These are phyloP conservation scores for Hemerocallis citrina DNA, from an alignment of 106 monocot species.

Conservation along the genomic window DNA sequence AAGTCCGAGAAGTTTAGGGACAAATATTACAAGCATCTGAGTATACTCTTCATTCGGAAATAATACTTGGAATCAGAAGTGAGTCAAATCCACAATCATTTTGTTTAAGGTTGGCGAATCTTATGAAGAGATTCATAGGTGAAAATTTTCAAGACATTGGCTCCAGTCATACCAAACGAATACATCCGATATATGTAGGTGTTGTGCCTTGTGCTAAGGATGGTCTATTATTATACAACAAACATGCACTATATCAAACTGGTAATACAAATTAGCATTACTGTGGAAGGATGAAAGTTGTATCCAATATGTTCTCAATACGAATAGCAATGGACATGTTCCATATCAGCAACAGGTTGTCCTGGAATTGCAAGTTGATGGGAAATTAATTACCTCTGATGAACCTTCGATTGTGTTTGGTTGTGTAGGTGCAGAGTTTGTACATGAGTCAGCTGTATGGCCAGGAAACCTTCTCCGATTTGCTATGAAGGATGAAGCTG, in stretches of 20 bases:
- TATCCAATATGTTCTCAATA: conserved; percentile 91
- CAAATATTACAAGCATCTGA: too few relatives aligned
- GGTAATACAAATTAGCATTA: conserved; percentile 80
- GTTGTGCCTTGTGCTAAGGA: too few relatives aligned
- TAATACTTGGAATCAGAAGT: too few relatives aligned
- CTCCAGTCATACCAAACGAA: too few relatives aligned
- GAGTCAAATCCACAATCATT: too few relatives aligned
- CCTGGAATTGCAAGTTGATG: conserved; percentile 87
- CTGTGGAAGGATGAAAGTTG: conserved; percentile 92
- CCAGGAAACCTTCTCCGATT: conserved; percentile 68
- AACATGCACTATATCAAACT: conserved; percentile 89
- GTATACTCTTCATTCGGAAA: too few relatives aligned
- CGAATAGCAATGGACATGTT: conserved; percentile 74
- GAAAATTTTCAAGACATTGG: too few relatives aligned
- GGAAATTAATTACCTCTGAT: conserved; percentile 79
- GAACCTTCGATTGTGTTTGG: conserved; percentile 81
- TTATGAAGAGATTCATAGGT: too few relatives aligned
- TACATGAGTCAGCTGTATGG: conserved; percentile 43
- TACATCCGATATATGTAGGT: too few relatives aligned
- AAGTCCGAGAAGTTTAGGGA: too few relatives aligned
- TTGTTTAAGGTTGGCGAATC: too few relatives aligned
- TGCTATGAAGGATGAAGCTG: conserved; percentile 61
- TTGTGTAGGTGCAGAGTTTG: conserved; percentile 37
- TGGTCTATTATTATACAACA: too few relatives aligned
- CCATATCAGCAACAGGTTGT: conserved; percentile 84